phyloP scores from a whole-genome alignment of 345 rosid genomes.

The Hypericum androsaemum region DNA sequence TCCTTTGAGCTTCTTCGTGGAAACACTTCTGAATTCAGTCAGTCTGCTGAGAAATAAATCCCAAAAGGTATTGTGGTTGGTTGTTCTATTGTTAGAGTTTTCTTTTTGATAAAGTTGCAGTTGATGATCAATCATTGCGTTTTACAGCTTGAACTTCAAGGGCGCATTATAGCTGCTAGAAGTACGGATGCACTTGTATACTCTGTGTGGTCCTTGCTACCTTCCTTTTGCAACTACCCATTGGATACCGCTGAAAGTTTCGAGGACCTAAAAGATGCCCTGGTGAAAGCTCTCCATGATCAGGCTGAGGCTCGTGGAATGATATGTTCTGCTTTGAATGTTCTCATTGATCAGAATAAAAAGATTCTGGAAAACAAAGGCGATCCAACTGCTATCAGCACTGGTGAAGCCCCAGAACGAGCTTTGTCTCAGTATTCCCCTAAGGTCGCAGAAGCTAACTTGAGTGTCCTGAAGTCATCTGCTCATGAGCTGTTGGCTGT shows the following conservation, averaged over 20 bases:
- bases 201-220: conserved; percentile 84
- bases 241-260: conserved; percentile 67
- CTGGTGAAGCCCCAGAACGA: conserved; percentile 36
- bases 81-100: not conserved
- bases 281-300: conserved; percentile 47
- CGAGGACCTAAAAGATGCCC: conserved; percentile 40
- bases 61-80: conserved; percentile 33
- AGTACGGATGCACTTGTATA: conserved; percentile 58
- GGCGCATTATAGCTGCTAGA: conserved; percentile 48
- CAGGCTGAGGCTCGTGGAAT: conserved; percentile 56
- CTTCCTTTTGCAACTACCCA: conserved; percentile 87
- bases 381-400: conserved; percentile 24
- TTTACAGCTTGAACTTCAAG: conserved; percentile 70
- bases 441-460: conserved; percentile 47
- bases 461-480: conserved; percentile 43
- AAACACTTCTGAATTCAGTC: conserved; percentile 47
- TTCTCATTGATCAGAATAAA: conserved; percentile 64
- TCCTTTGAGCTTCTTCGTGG: conserved; percentile 56
- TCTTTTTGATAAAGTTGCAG: conserved; percentile 7
- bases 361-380: conserved; percentile 34
- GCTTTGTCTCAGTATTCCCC: conserved; percentile 43
- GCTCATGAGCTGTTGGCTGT: conserved; percentile 55
- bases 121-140: conserved; percentile 15
- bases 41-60: conserved; percentile 47
- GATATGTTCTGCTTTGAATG: conserved; percentile 65